phyloP scores from a whole-genome alignment of 495 filamentous ascomycete genomes.

The Neurospora sp. region DNA sequence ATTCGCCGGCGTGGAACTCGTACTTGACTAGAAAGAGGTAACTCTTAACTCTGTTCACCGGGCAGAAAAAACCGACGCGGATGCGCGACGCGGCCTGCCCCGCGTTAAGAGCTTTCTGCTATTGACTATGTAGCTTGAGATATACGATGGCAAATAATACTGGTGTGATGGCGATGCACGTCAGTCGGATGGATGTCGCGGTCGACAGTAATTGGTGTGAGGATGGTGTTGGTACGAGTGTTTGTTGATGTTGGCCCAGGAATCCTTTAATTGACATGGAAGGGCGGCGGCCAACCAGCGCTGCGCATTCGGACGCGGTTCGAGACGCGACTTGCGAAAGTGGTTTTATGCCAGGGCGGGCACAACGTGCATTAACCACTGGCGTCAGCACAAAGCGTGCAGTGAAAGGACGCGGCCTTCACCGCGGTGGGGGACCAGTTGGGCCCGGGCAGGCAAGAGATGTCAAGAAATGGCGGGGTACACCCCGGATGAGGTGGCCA shows the following conservation, averaged over 20 bases:
- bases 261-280: neutral
- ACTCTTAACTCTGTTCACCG: neutral
- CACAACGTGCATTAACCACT: neutral
- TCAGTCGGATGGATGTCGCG: neutral
- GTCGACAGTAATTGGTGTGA: neutral
- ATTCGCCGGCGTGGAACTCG: neutral
- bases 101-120: neutral
- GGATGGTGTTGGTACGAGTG: neutral
- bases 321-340: conserved; percentile 5
- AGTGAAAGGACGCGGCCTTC: neutral
- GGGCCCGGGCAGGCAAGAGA: neutral
- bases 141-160: neutral
- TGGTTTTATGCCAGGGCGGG: neutral
- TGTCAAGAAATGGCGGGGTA: neutral
- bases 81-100: neutral
- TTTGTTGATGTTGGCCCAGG: conserved; percentile 1
- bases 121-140: neutral
- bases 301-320: conserved; percentile 1
- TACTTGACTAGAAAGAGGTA: neutral
- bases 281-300: conserved; percentile 1
- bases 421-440: too few species aligned
- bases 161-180: neutral
- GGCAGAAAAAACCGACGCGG: neutral
- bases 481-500: too few species aligned
- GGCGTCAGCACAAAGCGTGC: neutral